A percentile compares a stretch with the other conserved stretches of the same genome.
phyloP scores from a whole-genome alignment of 768 basidiomycete genomes.

The Pleurotus cornucopiae region DNA sequence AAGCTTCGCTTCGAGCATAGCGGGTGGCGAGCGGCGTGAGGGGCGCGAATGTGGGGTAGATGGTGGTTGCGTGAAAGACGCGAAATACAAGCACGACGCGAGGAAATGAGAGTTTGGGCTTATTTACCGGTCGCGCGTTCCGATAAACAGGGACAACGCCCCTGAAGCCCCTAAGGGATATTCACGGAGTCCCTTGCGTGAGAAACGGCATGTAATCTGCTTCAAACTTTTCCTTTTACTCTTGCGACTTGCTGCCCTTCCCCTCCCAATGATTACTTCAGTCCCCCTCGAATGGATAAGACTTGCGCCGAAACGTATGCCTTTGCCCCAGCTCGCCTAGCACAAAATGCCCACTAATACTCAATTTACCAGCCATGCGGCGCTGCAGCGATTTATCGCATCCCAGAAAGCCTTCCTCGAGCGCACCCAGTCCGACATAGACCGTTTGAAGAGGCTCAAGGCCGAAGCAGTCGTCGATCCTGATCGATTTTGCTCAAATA shows the following conservation, averaged over 20 bases:
- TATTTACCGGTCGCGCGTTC: conserved; percentile 1
- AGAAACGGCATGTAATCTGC: conserved; percentile 5
- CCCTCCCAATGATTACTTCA: conserved; percentile 1
- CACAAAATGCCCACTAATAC: not conserved
- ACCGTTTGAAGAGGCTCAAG: conserved; percentile 44
- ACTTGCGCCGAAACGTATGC: conserved; percentile 35
- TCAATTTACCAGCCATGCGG: conserved; percentile 42
- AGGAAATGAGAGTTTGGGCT: not conserved
- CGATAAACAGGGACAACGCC: not conserved
- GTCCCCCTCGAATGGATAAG: conserved; percentile 25
- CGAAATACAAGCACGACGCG: conserved; percentile 2
- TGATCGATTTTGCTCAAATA: conserved; percentile 24
- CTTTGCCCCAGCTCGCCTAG: not conserved
- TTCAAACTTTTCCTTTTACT: conserved; percentile 2
- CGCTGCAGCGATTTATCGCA: conserved; percentile 63
- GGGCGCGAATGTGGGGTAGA: not conserved
- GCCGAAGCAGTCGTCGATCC: conserved; percentile 31
- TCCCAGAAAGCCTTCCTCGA: conserved; percentile 56
- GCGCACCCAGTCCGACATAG: conserved; percentile 61
- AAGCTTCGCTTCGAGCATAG: conserved; percentile 90
- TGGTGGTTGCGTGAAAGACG: conserved; percentile 1
- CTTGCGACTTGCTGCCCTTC: not conserved
- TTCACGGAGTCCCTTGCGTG: not conserved
- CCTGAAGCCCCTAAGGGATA: not conserved
- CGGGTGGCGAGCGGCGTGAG: conserved; percentile 4